phyloP scores from a whole-genome alignment of 306 rosid species.

The Quercus gilva region DNA sequence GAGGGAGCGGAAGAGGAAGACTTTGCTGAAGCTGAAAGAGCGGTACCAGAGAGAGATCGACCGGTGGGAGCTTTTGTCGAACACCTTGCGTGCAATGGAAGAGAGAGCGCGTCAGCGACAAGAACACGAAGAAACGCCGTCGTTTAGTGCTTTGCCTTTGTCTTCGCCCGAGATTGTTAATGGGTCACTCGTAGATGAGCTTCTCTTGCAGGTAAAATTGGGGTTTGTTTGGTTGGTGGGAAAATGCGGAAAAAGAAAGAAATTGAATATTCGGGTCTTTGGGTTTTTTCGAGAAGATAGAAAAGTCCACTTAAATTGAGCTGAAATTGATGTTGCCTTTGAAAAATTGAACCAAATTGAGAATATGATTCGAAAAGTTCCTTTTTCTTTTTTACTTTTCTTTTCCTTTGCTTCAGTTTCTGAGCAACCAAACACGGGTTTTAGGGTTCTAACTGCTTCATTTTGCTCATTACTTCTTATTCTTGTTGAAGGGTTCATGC shows the following conservation, averaged over 20 bases:
- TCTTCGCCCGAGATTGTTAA: conserved; percentile 13
- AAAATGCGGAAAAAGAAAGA: background rate
- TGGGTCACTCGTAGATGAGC: conserved; percentile 46
- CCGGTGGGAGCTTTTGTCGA: conserved; percentile 62
- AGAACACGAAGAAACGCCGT: conserved; percentile 22
- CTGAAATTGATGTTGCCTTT: background rate
- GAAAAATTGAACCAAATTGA: background rate
- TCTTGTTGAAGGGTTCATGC: background rate
- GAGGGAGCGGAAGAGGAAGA: conserved; percentile 50
- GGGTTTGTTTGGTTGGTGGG: background rate
- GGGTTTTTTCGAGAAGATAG: background rate
- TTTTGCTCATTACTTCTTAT: background rate
- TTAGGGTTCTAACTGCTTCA: background rate
- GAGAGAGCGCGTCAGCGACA: conserved; percentile 24
- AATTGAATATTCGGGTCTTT: conserved; percentile 14
- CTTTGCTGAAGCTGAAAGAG: conserved; percentile 49
- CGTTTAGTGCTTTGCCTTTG: conserved; percentile 24
- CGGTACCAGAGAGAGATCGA: conserved; percentile 56
- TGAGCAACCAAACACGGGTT: background rate
- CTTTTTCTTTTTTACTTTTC: background rate
- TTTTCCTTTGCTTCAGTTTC: background rate
- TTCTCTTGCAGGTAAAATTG: conserved; percentile 54
- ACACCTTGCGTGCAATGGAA: conserved; percentile 47
- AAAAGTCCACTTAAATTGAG: background rate
- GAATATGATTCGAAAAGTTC: background rate